These are phyloP conservation scores for Candida sphagnicola DNA, from an alignment of 805 yeast genomes.

Conservation along the genomic window DNA sequence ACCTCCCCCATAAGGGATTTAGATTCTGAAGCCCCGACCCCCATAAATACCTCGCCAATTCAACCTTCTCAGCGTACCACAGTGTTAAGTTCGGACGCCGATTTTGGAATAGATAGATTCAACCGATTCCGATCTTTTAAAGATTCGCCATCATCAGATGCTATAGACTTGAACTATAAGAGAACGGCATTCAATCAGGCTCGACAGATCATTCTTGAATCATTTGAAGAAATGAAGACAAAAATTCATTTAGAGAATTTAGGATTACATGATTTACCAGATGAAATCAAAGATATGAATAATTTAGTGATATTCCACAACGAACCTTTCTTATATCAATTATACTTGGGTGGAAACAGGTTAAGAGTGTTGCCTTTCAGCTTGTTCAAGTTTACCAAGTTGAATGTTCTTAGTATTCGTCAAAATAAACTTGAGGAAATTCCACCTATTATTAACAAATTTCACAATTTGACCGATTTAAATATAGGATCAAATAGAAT, in stretches of 20 bases:
- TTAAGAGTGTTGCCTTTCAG: slow-evolving; percentile 46
- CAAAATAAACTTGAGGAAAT: slow-evolving; percentile 44
- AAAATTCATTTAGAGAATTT: slow-evolving; percentile 46
- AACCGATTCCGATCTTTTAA: slow-evolving; percentile 32
- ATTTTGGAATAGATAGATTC: slow-evolving; percentile 50
- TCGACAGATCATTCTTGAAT: slow-evolving; percentile 35
- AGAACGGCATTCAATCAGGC: slow-evolving; percentile 21
- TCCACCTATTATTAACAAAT: slow-evolving; percentile 44
- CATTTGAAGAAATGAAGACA: slow-evolving; percentile 46
- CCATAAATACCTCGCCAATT: neutral
- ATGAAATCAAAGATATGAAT: slow-evolving; percentile 54
- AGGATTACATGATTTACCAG: slow-evolving; percentile 48
- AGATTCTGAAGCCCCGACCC: neutral
- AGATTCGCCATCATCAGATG: slow-evolving; percentile 30
- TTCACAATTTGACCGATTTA: slow-evolving; percentile 43
- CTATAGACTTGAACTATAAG: slow-evolving; percentile 19
- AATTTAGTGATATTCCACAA: slow-evolving; percentile 44
- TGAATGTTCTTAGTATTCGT: slow-evolving; percentile 51
- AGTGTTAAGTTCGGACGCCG: slow-evolving; percentile 33
- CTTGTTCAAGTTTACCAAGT: slow-evolving; percentile 45
- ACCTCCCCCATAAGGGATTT: slow-evolving; percentile 1
- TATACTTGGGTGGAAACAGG: slow-evolving; percentile 49
- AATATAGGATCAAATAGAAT: slow-evolving; percentile 51
- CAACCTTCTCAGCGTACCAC: neutral
- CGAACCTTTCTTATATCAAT: slow-evolving; percentile 29